Percentiles rank a stretch among this genome's conserved stretches.
phyloP scores from a whole-genome alignment of 2,329 filamentous ascomycete species.

The Coniochaeta ligniaria region DNA sequence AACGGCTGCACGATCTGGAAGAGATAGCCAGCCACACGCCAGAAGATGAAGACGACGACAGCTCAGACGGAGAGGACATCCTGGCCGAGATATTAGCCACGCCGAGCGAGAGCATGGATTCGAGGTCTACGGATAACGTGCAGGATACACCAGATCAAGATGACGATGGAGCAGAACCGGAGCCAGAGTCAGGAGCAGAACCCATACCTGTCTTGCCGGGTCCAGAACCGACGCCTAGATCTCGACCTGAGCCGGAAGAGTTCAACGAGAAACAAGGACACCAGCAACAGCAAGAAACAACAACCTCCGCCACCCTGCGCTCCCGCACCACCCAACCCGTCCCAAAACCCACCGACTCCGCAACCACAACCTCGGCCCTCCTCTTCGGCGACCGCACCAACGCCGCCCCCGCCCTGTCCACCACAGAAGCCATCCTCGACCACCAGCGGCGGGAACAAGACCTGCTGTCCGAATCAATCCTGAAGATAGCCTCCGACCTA shows the following conservation, averaged over 20 bases:
- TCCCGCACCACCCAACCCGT: slow-evolving; percentile 12
- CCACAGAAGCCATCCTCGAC: slow-evolving; percentile 66
- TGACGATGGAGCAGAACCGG: slow-evolving; percentile 2
- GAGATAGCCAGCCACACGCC: slow-evolving; percentile 34
- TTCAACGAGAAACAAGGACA: background rate
- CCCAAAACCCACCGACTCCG: background rate
- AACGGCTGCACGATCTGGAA: slow-evolving; percentile 61
- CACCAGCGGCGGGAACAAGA: slow-evolving; percentile 79
- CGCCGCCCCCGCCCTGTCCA: slow-evolving; percentile 19
- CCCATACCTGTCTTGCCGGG: background rate
- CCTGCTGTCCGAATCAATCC: slow-evolving; percentile 70
- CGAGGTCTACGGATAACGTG: slow-evolving; percentile 13
- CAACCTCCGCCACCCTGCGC: slow-evolving; percentile 27
- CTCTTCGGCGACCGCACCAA: background rate
- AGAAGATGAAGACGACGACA: slow-evolving; percentile 27
- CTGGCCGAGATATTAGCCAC: slow-evolving; percentile 47
- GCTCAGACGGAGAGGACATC: slow-evolving; percentile 50
- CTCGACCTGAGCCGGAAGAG: slow-evolving; percentile 5
- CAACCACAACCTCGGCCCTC: background rate
- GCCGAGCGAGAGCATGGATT: slow-evolving; percentile 43
- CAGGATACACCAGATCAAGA: slow-evolving; percentile 10
- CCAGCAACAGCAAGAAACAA: slow-evolving; percentile 7
- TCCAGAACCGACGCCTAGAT: background rate
- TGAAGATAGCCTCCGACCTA: slow-evolving; percentile 69
- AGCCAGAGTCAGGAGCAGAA: slow-evolving; percentile 1